These are phyloP conservation scores for Skeletonema grethae DNA, from an alignment of 108 stramenopile species.

Conservation along the genomic window DNA sequence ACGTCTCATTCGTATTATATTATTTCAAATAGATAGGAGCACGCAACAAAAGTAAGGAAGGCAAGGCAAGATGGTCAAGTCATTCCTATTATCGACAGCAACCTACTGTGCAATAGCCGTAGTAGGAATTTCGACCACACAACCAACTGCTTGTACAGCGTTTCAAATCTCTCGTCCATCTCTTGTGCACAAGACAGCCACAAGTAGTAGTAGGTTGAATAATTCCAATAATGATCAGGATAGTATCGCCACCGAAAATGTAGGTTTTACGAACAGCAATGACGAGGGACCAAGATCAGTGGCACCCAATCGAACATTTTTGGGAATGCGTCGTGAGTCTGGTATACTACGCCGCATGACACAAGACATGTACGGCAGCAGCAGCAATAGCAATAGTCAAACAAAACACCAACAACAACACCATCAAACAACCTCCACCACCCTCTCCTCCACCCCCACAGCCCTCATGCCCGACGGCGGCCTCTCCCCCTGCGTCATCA, in stretches of 20 bases:
- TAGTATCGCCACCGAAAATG: no score
- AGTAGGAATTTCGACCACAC: not conserved
- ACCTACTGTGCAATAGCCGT: not conserved
- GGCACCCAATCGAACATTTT: conserved; percentile 32
- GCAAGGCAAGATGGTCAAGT: not conserved
- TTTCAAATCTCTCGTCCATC: not conserved
- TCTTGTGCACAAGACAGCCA: not conserved
- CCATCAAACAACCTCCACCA: not conserved
- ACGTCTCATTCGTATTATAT: no score
- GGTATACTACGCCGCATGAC: conserved; percentile 34
- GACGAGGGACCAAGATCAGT: conserved; percentile 4
- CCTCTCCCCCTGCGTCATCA: conserved; percentile 70
- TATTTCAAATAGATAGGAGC: no score
- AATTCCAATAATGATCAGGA: not conserved
- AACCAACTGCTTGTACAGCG: not conserved
- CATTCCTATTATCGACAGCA: not conserved
- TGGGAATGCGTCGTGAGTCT: conserved; percentile 45
- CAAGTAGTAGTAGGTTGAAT: not conserved
- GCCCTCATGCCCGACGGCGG: conserved; percentile 72
- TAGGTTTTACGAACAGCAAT: not conserved
- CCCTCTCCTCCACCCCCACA: conserved; percentile 4
- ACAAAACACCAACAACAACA: not conserved
- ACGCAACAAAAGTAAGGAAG: not conserved
- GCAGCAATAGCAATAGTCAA: not conserved
- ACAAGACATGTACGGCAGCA: not conserved